Conservation (phyloP, 148 eudicot species). For the Silene latifolia region DNA sequence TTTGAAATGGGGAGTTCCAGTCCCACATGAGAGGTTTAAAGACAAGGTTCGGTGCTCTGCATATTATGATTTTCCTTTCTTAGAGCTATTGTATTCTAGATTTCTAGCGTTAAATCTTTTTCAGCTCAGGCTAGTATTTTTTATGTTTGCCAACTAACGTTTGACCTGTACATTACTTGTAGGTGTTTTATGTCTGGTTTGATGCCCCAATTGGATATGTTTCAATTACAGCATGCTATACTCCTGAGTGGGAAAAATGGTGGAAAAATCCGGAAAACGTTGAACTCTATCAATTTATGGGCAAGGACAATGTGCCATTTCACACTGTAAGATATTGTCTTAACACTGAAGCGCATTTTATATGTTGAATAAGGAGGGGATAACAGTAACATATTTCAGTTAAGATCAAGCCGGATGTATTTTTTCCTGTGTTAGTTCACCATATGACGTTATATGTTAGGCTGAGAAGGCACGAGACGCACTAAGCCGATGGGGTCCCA, state of each 20-base stretch:
- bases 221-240: conserved; percentile 86
- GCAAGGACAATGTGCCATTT: conserved; percentile 95
- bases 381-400: neutral
- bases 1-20: conserved; percentile 96
- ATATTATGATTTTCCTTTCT: neutral
- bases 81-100: neutral
- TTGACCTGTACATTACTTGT: conserved; percentile 17
- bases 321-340: conserved; percentile 66
- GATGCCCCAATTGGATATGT: conserved; percentile 97
- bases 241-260: conserved; percentile 93
- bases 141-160: conserved; percentile 4
- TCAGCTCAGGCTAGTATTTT: conserved; percentile 4
- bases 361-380: neutral
- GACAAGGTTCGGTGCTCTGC: conserved; percentile 60
- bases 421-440: neutral
- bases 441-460: too few species aligned
- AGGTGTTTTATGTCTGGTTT: conserved; percentile 98
- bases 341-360: neutral
- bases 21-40: conserved; percentile 72
- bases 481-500: too few species aligned
- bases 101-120: neutral
- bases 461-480: too few species aligned
- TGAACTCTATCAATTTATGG: conserved; percentile 95
- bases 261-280: conserved; percentile 95
- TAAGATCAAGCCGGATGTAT: neutral